Evolutionary conservation across 805 yeast genomes (phyloP).

Genomic region (Teunomyces barrocoloradensis): DNA sequence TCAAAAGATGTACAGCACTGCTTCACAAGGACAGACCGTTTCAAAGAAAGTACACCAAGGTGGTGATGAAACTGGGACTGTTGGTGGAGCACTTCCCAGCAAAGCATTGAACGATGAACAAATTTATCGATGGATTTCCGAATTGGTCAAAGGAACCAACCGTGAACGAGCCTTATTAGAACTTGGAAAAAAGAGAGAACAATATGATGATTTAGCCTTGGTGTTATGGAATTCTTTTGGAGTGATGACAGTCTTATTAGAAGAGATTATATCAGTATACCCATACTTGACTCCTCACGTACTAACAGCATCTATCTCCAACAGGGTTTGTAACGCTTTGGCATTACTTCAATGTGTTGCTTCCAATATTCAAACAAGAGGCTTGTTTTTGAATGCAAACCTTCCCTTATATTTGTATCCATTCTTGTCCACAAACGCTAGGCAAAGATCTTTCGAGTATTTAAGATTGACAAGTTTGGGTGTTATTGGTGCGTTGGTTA

Average conservation of each 20-base stretch:
- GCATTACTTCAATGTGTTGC: conserved; percentile 97
- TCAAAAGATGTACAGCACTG: conserved; percentile 6
- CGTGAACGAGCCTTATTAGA: conserved; percentile 91
- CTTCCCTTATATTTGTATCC: conserved; percentile 92
- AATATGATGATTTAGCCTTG: conserved; percentile 88
- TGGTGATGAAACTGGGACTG: conserved; percentile 1
- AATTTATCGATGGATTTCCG: conserved; percentile 86
- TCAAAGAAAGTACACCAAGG: neutral
- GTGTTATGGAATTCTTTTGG: conserved; percentile 96
- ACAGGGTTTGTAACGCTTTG: conserved; percentile 92
- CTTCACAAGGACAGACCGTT: neutral
- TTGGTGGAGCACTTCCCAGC: conserved; percentile 1
- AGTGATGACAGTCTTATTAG: conserved; percentile 86
- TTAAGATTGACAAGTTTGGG: conserved; percentile 90
- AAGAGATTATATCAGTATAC: conserved; percentile 87
- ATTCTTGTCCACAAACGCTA: conserved; percentile 85
- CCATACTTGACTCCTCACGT: conserved; percentile 87
- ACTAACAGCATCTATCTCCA: conserved; percentile 80
- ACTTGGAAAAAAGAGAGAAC: conserved; percentile 90
- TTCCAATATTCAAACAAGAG: conserved; percentile 87
- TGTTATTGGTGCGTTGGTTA: conserved; percentile 94
- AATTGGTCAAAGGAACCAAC: conserved; percentile 84
- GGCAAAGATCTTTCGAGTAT: conserved; percentile 91
- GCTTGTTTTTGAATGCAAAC: conserved; percentile 81
- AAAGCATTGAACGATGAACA: conserved; percentile 60